A percentile compares a stretch with the other conserved stretches of the same genome.
These are phyloP conservation scores for Punica granatum DNA, from an alignment of 345 rosid genomes.

Conservation along the genomic window DNA sequence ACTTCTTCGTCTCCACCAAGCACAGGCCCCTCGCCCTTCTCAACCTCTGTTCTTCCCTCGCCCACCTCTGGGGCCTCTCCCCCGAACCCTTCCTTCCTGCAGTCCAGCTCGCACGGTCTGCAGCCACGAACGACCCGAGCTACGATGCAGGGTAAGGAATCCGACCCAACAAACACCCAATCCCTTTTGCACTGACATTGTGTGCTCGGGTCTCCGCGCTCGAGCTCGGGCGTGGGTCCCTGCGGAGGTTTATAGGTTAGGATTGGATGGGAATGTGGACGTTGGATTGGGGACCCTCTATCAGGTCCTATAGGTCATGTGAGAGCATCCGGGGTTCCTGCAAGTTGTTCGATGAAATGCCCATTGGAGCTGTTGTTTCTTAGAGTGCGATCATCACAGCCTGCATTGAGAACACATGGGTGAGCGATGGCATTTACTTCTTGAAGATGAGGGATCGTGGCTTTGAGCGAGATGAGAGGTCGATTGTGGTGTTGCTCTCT, in stretches of 20 bases:
- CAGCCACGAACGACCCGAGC: constrained; percentile 22
- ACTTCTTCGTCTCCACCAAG: constrained; percentile 27
- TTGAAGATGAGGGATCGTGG: constrained; percentile 35
- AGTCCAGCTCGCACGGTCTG: constrained; percentile 47
- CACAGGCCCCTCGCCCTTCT: constrained; percentile 43
- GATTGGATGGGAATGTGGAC: constrained; percentile 59
- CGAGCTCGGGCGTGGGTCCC: constrained; percentile 60
- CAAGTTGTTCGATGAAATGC: constrained; percentile 70
- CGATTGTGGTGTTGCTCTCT: constrained; percentile 63
- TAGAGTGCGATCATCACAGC: constrained; percentile 74
- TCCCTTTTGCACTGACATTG: constrained; percentile 65
- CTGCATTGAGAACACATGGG: constrained; percentile 35
- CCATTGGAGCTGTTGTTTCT: constrained; percentile 51
- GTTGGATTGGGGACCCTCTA: constrained; percentile 51
- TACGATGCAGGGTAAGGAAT: constrained; percentile 48
- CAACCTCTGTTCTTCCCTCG: constrained; percentile 40
- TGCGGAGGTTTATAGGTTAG: constrained; percentile 48
- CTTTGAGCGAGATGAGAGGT: constrained; percentile 57
- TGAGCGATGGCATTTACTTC: constrained; percentile 40
- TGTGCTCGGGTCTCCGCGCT: constrained; percentile 42
- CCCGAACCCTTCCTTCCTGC: constrained; percentile 34
- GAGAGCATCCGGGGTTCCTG: constrained; percentile 41
- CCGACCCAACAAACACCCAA: constrained; percentile 52
- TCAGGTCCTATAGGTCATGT: constrained; percentile 62
- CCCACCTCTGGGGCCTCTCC: constrained; percentile 48